A percentile compares a stretch with the other conserved stretches of the same genome.
Conservation (phyloP, 768 basidiomycete species). For the Pluteus cervinus region DNA sequence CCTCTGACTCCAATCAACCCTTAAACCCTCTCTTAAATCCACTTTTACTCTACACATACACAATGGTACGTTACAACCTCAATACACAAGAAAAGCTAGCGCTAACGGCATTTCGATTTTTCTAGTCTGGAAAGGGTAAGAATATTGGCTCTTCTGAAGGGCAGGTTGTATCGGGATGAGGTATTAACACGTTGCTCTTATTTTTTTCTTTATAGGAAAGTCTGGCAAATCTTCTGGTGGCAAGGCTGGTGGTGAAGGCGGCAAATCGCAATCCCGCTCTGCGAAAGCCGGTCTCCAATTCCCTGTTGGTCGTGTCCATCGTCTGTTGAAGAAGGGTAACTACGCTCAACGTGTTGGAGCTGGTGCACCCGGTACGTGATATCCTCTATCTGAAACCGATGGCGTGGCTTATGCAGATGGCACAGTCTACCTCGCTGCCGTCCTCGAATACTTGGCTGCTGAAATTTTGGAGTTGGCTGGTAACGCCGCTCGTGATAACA, state of each 20-base stretch:
- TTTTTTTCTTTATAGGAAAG: slow-evolving; percentile 27
- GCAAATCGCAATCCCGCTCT: slow-evolving; percentile 64
- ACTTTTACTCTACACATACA: slow-evolving; percentile 12
- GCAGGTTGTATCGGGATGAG: background rate
- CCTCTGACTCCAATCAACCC: slow-evolving; percentile 4
- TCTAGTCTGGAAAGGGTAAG: slow-evolving; percentile 38
- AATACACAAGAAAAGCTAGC: too few species aligned
- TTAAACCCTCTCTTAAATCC: slow-evolving; percentile 13
- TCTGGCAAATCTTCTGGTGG: slow-evolving; percentile 70
- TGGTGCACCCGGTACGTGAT: slow-evolving; percentile 68
- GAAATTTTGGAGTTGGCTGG: slow-evolving; percentile 94
- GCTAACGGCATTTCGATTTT: too few species aligned
- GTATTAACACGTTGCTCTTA: background rate
- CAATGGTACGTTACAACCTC: slow-evolving; percentile 16
- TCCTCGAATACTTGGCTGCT: slow-evolving; percentile 88
- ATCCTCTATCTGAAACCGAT: background rate
- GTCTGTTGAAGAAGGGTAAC: slow-evolving; percentile 81
- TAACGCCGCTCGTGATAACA: slow-evolving; percentile 85
- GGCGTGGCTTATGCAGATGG: slow-evolving; percentile 1
- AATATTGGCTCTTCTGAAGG: too few species aligned
- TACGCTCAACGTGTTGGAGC: slow-evolving; percentile 85
- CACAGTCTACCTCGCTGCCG: slow-evolving; percentile 85
- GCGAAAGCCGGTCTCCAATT: slow-evolving; percentile 77
- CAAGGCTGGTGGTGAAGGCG: slow-evolving; percentile 43
- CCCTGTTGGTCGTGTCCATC: slow-evolving; percentile 92